phyloP scores from a whole-genome alignment of 2,329 filamentous ascomycete species.

The Pseudonectria foliicola region DNA sequence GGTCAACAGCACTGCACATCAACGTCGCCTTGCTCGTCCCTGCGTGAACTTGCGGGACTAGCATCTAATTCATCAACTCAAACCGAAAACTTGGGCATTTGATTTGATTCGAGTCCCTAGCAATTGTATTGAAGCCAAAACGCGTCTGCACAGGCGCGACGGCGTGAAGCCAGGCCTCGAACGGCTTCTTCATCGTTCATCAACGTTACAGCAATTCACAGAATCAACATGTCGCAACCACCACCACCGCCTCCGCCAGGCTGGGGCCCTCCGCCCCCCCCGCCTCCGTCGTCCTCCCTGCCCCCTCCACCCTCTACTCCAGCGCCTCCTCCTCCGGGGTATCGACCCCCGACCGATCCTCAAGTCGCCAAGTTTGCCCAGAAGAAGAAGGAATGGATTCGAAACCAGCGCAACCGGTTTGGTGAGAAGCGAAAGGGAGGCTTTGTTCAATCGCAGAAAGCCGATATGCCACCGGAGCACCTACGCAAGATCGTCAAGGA shows the following conservation, averaged over 20 bases:
- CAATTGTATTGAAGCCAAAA: slow-evolving; percentile 13
- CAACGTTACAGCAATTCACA: slow-evolving; percentile 19
- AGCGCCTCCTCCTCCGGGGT: slow-evolving; percentile 78
- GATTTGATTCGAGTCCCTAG: slow-evolving; percentile 1
- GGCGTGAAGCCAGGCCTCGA: slow-evolving; percentile 25
- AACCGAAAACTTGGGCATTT: slow-evolving; percentile 1
- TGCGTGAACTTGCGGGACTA: slow-evolving; percentile 22
- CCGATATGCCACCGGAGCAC: slow-evolving; percentile 97
- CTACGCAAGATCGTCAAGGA: slow-evolving; percentile 96
- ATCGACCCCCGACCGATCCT: slow-evolving; percentile 71
- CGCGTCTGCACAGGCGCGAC: slow-evolving; percentile 30
- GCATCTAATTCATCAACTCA: slow-evolving; percentile 17
- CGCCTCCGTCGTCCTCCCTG: slow-evolving; percentile 47
- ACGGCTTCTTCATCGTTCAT: slow-evolving; percentile 19
- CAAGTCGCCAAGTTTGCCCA: slow-evolving; percentile 91
- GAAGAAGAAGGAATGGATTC: slow-evolving; percentile 99
- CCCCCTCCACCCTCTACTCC: slow-evolving; percentile 49
- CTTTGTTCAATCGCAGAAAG: slow-evolving; percentile 96
- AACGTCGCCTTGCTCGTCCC: slow-evolving; percentile 25
- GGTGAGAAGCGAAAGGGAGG: slow-evolving; percentile 95
- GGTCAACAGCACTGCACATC: slow-evolving; percentile 14
- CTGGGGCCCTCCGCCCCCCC: slow-evolving; percentile 53
- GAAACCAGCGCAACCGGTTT: slow-evolving; percentile 83
- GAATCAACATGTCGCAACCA: slow-evolving; percentile 42
- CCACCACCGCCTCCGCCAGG: slow-evolving; percentile 52